phyloP scores from a whole-genome alignment of 2,329 filamentous ascomycete species.

The Bipolaris oryzae region DNA sequence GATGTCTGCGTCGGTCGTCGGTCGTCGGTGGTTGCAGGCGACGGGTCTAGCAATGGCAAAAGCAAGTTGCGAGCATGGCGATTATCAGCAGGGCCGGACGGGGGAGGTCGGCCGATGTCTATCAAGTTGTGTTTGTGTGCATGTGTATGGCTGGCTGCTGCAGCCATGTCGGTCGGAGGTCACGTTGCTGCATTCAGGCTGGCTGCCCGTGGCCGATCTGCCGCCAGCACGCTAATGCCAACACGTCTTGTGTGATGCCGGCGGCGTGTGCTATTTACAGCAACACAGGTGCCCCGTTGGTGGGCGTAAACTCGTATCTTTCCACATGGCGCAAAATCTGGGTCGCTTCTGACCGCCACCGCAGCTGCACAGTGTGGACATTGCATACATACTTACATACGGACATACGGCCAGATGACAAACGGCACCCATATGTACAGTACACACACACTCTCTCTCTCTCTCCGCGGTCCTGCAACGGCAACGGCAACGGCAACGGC shows the following conservation, averaged over 20 bases:
- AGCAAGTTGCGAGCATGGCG: conserved; percentile 9
- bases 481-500: too few species aligned
- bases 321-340: conserved; percentile 5
- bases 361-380: too few species aligned
- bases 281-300: neutral
- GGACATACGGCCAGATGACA: too few species aligned
- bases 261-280: conserved; percentile 13
- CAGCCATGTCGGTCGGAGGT: conserved; percentile 7
- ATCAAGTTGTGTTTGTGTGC: neutral
- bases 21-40: neutral
- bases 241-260: conserved; percentile 6
- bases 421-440: too few species aligned
- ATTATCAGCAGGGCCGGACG: neutral
- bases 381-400: too few species aligned
- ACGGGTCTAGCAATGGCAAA: conserved; percentile 1
- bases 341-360: conserved; percentile 3
- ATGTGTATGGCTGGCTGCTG: conserved; percentile 7
- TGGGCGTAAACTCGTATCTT: conserved; percentile 5
- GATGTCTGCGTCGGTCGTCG: conserved; percentile 1
- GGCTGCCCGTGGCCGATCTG: conserved; percentile 10
- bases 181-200: conserved; percentile 12
- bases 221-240: conserved; percentile 4
- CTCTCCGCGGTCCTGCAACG: conserved; percentile 5
- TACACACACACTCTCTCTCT: neutral
- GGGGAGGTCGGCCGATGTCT: conserved; percentile 3